These are phyloP conservation scores for Borovskyia barvae DNA, from an alignment of 208 protist genomes.

Conservation along the genomic window DNA sequence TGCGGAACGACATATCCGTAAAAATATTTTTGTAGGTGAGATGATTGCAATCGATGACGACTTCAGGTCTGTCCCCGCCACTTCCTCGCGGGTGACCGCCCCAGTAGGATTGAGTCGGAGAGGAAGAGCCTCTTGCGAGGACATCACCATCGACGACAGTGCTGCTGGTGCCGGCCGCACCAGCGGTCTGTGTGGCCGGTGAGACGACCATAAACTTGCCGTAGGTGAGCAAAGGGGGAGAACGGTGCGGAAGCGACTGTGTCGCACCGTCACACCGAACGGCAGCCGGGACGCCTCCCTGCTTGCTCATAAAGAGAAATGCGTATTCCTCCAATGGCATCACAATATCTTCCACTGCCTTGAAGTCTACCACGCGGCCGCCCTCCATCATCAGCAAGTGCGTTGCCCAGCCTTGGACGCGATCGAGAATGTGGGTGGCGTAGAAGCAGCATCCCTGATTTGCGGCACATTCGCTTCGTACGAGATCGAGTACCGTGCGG, in stretches of 20 bases:
- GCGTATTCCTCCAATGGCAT: slow-evolving; percentile 54
- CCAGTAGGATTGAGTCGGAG: too few species aligned
- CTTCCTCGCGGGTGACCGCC: slow-evolving; percentile 1
- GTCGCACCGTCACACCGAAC: too few species aligned
- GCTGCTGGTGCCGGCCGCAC: background rate
- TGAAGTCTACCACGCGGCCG: slow-evolving; percentile 38
- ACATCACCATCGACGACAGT: too few species aligned
- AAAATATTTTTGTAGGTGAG: slow-evolving; percentile 75
- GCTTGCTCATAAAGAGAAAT: slow-evolving; percentile 43
- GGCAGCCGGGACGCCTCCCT: background rate
- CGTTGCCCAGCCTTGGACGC: slow-evolving; percentile 73
- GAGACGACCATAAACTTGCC: slow-evolving; percentile 1
- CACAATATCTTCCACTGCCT: slow-evolving; percentile 31
- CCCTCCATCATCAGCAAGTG: slow-evolving; percentile 61
- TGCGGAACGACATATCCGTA: slow-evolving; percentile 40
- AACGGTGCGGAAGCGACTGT: too few species aligned
- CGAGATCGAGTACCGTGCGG: slow-evolving; percentile 53
- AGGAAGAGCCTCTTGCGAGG: too few species aligned
- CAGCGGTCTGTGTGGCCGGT: background rate
- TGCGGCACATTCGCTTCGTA: slow-evolving; percentile 41
- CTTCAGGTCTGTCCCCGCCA: background rate
- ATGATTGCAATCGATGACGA: slow-evolving; percentile 46
- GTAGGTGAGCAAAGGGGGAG: too few species aligned
- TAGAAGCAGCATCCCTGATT: slow-evolving; percentile 62
- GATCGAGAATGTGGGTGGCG: slow-evolving; percentile 86